Evolutionary conservation across 2,329 filamentous ascomycete genomes (phyloP).

Genomic region (Fusarium abutilonis): DNA sequence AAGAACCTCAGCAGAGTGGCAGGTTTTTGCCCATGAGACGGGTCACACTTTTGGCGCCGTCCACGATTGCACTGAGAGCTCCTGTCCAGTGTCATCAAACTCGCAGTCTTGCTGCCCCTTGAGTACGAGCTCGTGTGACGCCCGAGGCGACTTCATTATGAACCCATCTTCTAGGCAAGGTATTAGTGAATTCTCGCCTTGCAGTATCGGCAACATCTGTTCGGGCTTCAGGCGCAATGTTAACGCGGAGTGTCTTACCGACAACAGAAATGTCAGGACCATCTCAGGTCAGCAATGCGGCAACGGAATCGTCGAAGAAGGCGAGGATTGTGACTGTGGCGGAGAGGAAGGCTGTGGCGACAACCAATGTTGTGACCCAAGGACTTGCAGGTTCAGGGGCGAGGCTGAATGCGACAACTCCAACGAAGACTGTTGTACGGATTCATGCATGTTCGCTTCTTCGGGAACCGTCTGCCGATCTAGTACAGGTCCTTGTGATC

Average conservation of each 20-base stretch:
- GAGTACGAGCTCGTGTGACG: constrained; percentile 73
- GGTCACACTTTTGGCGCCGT: constrained; percentile 96
- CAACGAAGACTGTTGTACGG: constrained; percentile 84
- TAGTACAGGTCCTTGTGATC: constrained; percentile 84
- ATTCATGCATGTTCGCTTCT: constrained; percentile 72
- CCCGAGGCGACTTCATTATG: constrained; percentile 87
- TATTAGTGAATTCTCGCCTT: constrained; percentile 85
- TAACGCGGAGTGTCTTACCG: constrained; percentile 79
- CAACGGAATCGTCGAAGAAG: constrained; percentile 94
- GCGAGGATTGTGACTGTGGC: constrained; percentile 96
- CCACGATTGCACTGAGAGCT: constrained; percentile 82
- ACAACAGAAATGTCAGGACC: constrained; percentile 84
- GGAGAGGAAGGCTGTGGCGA: constrained; percentile 74
- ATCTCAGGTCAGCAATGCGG: constrained; percentile 88
- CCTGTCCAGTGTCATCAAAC: constrained; percentile 71
- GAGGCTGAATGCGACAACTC: constrained; percentile 80
- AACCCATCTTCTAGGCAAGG: constrained; percentile 83
- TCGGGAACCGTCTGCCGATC: constrained; percentile 80
- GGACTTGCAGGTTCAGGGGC: constrained; percentile 83
- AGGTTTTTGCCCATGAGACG: constrained; percentile 93
- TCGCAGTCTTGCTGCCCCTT: constrained; percentile 81
- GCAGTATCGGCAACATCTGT: constrained; percentile 93
- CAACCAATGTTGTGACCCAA: constrained; percentile 85
- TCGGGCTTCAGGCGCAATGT: constrained; percentile 83
- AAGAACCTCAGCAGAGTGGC: constrained; percentile 86